Evolutionary conservation across 345 rosid genomes (phyloP).

Genomic region (Odontarrhena argentea): DNA sequence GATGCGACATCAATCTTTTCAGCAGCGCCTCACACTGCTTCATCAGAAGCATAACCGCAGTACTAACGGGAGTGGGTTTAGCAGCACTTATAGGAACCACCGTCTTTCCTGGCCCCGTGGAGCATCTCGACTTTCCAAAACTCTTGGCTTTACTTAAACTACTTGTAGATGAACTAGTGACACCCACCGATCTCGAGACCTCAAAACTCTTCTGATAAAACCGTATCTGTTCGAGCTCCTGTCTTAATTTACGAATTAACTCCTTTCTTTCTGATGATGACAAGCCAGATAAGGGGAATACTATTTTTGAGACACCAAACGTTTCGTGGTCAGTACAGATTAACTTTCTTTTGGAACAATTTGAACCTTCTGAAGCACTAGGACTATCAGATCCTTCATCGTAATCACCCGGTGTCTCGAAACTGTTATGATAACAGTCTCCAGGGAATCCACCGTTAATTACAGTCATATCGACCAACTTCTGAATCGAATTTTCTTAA

Average conservation of each 20-base stretch:
- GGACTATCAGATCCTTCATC: constrained; percentile 70
- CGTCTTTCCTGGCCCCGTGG: constrained; percentile 61
- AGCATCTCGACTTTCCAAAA: constrained; percentile 49
- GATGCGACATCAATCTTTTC: constrained; percentile 65
- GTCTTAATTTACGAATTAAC: constrained; percentile 52
- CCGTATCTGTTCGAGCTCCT: constrained; percentile 67
- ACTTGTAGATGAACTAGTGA: constrained; percentile 50
- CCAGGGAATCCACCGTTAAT: constrained; percentile 33
- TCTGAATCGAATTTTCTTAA: neutral
- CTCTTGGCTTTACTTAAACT: constrained; percentile 45
- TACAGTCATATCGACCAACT: constrained; percentile 30
- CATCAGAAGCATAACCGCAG: constrained; percentile 49
- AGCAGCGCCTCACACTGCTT: constrained; percentile 72
- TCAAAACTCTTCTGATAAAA: constrained; percentile 51
- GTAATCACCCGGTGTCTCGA: constrained; percentile 26
- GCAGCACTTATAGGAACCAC: constrained; percentile 24
- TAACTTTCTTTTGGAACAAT: constrained; percentile 62
- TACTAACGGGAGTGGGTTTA: constrained; percentile 40
- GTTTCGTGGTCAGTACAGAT: constrained; percentile 41
- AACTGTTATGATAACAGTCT: constrained; percentile 8
- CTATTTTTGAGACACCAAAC: constrained; percentile 53
- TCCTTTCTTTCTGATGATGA: constrained; percentile 62
- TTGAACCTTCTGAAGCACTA: constrained; percentile 62
- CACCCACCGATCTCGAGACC: constrained; percentile 43
- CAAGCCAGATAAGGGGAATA: constrained; percentile 59